Conservation (phyloP, 2,329 filamentous ascomycete species). For the Cryphonectria carpinicola region DNA sequence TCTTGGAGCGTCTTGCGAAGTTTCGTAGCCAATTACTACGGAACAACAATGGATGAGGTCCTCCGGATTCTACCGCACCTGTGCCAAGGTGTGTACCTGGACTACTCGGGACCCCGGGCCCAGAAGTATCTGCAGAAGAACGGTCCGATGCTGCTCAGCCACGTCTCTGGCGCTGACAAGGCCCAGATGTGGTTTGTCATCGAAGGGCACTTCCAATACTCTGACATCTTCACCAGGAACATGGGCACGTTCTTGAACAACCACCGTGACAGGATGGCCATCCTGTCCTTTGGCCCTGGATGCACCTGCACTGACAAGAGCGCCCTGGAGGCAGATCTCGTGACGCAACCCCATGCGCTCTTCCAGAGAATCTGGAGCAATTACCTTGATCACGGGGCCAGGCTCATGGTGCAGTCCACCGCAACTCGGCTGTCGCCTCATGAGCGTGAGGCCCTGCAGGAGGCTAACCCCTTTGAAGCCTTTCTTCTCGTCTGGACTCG, state of each 20-base stretch:
- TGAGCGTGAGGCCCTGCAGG: not conserved
- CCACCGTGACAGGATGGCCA: not conserved
- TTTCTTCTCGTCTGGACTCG: not conserved
- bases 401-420: not conserved
- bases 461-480: not conserved
- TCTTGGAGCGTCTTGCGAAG: not conserved
- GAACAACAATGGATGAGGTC: not conserved
- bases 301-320: not conserved
- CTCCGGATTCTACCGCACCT: not conserved
- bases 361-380: not conserved
- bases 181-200: conserved; percentile 5
- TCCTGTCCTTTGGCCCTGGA: not conserved
- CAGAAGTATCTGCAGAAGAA: not conserved
- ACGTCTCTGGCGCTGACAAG: conserved; percentile 1
- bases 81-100: not conserved
- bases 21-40: not conserved
- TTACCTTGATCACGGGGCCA: not conserved
- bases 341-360: not conserved
- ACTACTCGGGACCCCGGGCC: not conserved
- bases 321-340: not conserved
- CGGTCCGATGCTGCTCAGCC: not conserved
- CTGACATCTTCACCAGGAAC: not conserved
- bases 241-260: not conserved
- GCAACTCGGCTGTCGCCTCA: not conserved
- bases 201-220: not conserved